Evolutionary conservation across 163 green algal genomes (phyloP).

Genomic region (Scenedesmus sp.): DNA sequence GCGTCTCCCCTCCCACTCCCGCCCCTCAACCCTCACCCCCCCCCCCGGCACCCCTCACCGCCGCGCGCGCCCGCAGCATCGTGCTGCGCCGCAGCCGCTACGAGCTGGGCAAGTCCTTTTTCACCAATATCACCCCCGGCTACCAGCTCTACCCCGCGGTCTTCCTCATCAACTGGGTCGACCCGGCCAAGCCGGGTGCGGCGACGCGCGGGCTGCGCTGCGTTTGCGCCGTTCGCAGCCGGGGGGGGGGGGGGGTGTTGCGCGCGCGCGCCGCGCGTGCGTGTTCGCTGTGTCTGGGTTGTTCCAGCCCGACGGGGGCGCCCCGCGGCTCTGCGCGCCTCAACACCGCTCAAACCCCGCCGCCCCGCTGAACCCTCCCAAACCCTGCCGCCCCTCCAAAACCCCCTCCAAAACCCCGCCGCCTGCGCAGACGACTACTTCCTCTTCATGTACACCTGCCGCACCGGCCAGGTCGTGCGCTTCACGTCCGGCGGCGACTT

Average conservation of each 20-base stretch:
- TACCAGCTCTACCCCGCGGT: slow-evolving; percentile 46
- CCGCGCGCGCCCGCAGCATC: slow-evolving; percentile 7
- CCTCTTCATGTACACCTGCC: slow-evolving; percentile 48
- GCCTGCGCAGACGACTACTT: slow-evolving; percentile 43
- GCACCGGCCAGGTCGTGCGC: slow-evolving; percentile 39
- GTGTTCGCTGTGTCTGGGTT: too few species aligned
- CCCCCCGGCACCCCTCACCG: too few species aligned
- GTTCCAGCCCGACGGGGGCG: too few species aligned
- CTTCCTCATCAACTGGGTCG: slow-evolving; percentile 39
- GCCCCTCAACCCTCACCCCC: too few species aligned
- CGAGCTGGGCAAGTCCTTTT: slow-evolving; percentile 46
- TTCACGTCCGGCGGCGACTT: slow-evolving; percentile 35
- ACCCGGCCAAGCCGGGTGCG: slow-evolving; percentile 28
- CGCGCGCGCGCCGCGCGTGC: too few species aligned
- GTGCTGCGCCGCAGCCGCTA: slow-evolving; percentile 28
- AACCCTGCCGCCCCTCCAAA: too few species aligned
- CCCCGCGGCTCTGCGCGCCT: too few species aligned
- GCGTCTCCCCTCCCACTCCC: too few species aligned
- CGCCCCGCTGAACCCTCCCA: too few species aligned
- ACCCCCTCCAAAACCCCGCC: too few species aligned
- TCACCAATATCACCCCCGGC: slow-evolving; percentile 47
- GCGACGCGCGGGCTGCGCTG: not conserved
- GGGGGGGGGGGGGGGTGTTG: too few species aligned
- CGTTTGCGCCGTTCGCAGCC: not conserved
- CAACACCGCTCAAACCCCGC: too few species aligned